Percentiles rank a stretch among this genome's conserved stretches.
Conservation (phyloP, 73 alveolate species). For the Paraurostyla sp. region DNA sequence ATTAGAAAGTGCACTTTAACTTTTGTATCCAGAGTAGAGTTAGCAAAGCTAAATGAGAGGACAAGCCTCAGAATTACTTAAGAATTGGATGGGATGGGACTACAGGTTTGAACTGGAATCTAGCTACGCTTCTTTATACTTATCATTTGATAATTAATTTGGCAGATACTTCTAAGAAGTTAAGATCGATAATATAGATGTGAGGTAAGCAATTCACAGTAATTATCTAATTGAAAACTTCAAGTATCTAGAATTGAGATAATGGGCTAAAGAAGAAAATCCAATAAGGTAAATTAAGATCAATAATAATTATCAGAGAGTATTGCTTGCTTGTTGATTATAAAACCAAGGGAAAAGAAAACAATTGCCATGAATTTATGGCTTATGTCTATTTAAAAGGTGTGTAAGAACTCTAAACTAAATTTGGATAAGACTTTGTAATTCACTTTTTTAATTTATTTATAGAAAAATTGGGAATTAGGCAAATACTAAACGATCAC, state of each 20-base stretch:
- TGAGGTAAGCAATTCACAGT: slow-evolving; percentile 2
- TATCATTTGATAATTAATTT: not conserved
- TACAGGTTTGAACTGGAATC: not conserved
- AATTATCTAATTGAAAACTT: slow-evolving; percentile 22
- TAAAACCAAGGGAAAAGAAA: not conserved
- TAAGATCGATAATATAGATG: slow-evolving; percentile 48
- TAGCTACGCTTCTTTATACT: not conserved
- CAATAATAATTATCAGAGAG: not conserved
- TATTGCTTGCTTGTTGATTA: not conserved
- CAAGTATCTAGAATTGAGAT: not conserved
- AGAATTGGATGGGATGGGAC: not conserved
- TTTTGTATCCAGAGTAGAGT: not conserved
- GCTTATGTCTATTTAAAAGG: slow-evolving; percentile 18
- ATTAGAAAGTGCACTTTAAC: not conserved
- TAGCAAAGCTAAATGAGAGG: not conserved
- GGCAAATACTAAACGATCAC: not conserved
- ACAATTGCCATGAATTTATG: slow-evolving; percentile 46
- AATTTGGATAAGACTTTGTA: slow-evolving; percentile 7
- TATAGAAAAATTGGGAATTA: slow-evolving; percentile 35
- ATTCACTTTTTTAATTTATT: not conserved
- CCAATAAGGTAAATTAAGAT: not conserved
- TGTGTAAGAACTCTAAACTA: not conserved
- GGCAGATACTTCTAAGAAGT: slow-evolving; percentile 20
- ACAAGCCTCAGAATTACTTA: not conserved
- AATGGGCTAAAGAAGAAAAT: slow-evolving; percentile 5